These are phyloP conservation scores for Cocos nucifera DNA, from an alignment of 176 grass and related monocot species.

Conservation along the genomic window DNA sequence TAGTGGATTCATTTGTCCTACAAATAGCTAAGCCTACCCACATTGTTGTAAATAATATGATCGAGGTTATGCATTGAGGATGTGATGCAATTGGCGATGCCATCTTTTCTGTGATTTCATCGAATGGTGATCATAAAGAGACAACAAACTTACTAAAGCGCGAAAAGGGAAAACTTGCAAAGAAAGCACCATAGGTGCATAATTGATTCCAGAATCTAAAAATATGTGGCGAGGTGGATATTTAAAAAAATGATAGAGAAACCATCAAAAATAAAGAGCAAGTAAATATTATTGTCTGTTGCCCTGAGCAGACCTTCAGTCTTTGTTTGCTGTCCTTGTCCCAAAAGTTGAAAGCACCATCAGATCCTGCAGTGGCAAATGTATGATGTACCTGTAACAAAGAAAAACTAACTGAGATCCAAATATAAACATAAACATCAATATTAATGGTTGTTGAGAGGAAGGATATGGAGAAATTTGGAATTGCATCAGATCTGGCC, in stretches of 20 bases:
- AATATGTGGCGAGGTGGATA: background rate
- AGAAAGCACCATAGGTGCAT: background rate
- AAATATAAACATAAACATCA: background rate
- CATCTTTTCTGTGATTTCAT: too few relatives aligned
- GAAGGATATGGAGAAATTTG: too few relatives aligned
- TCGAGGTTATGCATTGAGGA: too few relatives aligned
- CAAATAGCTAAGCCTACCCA: too few relatives aligned
- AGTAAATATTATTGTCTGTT: background rate
- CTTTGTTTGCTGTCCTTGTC: slow-evolving; percentile 87
- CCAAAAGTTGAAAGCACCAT: slow-evolving; percentile 89
- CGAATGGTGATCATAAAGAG: too few relatives aligned
- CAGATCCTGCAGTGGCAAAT: slow-evolving; percentile 78
- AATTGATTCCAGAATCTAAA: background rate
- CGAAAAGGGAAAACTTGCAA: background rate
- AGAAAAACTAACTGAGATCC: background rate
- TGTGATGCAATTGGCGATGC: too few relatives aligned
- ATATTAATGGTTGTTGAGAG: too few relatives aligned
- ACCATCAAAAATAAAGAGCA: background rate
- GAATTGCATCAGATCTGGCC: too few relatives aligned
- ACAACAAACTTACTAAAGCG: too few relatives aligned
- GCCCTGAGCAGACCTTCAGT: slow-evolving; percentile 47
- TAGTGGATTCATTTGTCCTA: too few relatives aligned
- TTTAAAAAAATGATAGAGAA: background rate
- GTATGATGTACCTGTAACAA: slow-evolving; percentile 64
- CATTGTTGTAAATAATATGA: too few relatives aligned